A percentile compares a stretch with the other conserved stretches of the same genome.
These are phyloP conservation scores for Trebouxia sp. DNA, from an alignment of 139 green algal genomes.

Conservation along the genomic window DNA sequence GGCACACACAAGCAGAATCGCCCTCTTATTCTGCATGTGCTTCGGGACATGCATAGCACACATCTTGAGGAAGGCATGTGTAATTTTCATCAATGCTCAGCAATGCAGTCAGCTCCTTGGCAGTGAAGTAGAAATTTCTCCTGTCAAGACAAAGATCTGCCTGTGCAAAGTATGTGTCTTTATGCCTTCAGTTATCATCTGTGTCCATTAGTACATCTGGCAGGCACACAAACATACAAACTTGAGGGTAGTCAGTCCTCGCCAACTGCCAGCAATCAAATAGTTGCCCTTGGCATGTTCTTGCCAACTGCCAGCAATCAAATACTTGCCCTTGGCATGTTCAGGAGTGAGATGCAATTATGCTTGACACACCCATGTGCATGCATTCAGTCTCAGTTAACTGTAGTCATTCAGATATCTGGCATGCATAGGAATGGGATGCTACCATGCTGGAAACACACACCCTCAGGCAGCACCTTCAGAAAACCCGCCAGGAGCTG, in stretches of 20 bases:
- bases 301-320: neutral
- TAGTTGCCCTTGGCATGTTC: no score
- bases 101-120: no score
- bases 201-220: no score
- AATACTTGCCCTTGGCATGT: neutral
- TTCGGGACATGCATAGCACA: neutral
- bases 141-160: no score
- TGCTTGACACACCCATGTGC: neutral
- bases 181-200: no score
- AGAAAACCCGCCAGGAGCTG: conserved; percentile 85
- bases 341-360: neutral
- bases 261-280: no score
- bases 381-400: no score
- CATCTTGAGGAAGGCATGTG: neutral
- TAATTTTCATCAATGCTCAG: no score
- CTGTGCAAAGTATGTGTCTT: no score
- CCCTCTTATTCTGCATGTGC: neutral
- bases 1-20: neutral
- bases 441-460: conserved; percentile 89
- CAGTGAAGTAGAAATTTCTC: no score
- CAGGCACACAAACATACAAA: no score
- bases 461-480: conserved; percentile 74
- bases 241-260: no score
- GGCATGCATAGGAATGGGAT: conserved; percentile 86
- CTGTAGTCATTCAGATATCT: neutral